Conservation (phyloP, 352 stramenopile genomes). For the Bremia lactucae region DNA sequence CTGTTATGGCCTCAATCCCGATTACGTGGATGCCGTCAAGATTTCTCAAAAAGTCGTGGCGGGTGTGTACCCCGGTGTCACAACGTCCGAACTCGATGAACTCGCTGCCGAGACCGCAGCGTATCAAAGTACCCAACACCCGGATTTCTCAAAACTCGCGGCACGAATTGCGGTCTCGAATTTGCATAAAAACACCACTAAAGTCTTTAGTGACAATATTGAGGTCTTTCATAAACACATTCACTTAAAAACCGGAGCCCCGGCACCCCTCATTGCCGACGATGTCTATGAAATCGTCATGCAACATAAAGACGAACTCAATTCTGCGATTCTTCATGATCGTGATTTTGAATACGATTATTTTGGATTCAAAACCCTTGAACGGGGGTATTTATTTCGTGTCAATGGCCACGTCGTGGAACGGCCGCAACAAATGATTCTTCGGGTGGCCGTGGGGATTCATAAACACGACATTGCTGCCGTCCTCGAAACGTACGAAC, state of each 20-base stretch:
- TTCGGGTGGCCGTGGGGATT: slow-evolving; percentile 97
- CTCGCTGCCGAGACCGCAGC: slow-evolving; percentile 96
- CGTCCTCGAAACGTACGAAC: slow-evolving; percentile 96
- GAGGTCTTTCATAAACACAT: slow-evolving; percentile 90
- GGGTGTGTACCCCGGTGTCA: slow-evolving; percentile 97
- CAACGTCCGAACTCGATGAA: slow-evolving; percentile 97
- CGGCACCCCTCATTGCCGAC: slow-evolving; percentile 89
- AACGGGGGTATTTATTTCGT: slow-evolving; percentile 95
- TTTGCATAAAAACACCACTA: slow-evolving; percentile 98
- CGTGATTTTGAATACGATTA: slow-evolving; percentile 98
- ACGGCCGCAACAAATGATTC: slow-evolving; percentile 98
- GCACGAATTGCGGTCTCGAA: slow-evolving; percentile 98
- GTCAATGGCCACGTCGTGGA: slow-evolving; percentile 93
- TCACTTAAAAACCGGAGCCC: slow-evolving; percentile 92
- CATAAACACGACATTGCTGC: slow-evolving; percentile 91
- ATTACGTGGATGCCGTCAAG: slow-evolving; percentile 93
- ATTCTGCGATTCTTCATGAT: slow-evolving; percentile 95
- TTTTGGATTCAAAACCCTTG: slow-evolving; percentile 99
- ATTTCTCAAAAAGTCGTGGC: slow-evolving; percentile 99
- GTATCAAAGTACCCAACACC: slow-evolving; percentile 95
- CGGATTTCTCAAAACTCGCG: slow-evolving; percentile 97
- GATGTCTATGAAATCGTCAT: slow-evolving; percentile 94
- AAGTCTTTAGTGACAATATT: slow-evolving; percentile 91
- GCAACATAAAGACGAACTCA: slow-evolving; percentile 91
- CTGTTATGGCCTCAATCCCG: slow-evolving; percentile 95